phyloP scores from a whole-genome alignment of 768 basidiomycete genomes.

The Agaricus sinodeliciosus region DNA sequence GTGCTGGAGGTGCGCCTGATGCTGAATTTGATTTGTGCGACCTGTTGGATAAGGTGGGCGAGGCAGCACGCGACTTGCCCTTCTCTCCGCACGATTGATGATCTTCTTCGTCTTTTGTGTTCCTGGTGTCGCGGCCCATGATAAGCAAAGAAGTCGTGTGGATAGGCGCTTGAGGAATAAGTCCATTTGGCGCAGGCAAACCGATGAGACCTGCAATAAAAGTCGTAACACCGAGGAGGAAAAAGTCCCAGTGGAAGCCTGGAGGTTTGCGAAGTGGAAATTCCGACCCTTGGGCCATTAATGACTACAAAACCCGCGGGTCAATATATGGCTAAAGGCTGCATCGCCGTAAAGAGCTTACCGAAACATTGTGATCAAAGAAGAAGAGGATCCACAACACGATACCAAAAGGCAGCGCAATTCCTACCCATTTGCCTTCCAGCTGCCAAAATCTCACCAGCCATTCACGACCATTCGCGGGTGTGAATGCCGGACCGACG shows the following conservation, averaged over 20 bases:
- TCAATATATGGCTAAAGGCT: background rate
- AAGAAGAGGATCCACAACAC: constrained; percentile 89
- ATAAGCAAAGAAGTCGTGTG: constrained; percentile 80
- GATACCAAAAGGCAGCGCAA: constrained; percentile 85
- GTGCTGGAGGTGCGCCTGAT: background rate
- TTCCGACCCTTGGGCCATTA: constrained; percentile 87
- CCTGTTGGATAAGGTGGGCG: constrained; percentile 12
- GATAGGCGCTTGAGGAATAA: constrained; percentile 88
- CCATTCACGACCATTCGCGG: constrained; percentile 73
- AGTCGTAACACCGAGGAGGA: constrained; percentile 84
- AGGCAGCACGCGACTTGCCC: background rate
- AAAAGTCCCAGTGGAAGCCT: constrained; percentile 84
- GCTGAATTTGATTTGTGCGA: constrained; percentile 1
- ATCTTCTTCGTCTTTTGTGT: constrained; percentile 26
- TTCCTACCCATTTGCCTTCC: constrained; percentile 82
- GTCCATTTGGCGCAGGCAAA: constrained; percentile 79
- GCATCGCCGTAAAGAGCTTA: constrained; percentile 25
- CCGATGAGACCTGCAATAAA: constrained; percentile 86
- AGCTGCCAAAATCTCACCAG: constrained; percentile 86
- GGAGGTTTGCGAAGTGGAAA: constrained; percentile 91
- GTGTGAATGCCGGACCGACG: constrained; percentile 58
- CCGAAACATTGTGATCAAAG: constrained; percentile 93
- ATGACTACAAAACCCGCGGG: constrained; percentile 45
- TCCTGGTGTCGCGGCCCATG: constrained; percentile 40
- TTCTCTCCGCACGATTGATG: background rate